These are phyloP conservation scores for Phytophthora hibernalis DNA, from an alignment of 352 stramenopile genomes.

Conservation along the genomic window DNA sequence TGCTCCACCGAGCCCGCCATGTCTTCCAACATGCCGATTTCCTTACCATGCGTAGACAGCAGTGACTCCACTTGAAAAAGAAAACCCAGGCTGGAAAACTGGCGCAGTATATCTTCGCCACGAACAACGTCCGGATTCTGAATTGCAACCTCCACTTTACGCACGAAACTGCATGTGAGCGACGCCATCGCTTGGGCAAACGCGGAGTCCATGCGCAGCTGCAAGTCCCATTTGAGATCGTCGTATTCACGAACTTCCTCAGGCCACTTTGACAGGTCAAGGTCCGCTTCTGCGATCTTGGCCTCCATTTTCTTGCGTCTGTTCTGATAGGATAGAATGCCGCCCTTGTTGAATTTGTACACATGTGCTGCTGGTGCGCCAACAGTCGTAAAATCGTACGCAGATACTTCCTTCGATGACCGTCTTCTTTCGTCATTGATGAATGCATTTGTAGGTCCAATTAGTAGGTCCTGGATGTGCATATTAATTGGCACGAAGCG, in stretches of 20 bases:
- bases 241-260: slow-evolving; percentile 86
- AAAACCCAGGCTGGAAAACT: slow-evolving; percentile 85
- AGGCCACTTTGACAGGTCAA: slow-evolving; percentile 80
- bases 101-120: slow-evolving; percentile 83
- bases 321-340: slow-evolving; percentile 81
- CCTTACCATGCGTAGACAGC: slow-evolving; percentile 95
- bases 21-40: slow-evolving; percentile 96
- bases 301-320: slow-evolving; percentile 85
- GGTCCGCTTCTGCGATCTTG: slow-evolving; percentile 71
- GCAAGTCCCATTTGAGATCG: slow-evolving; percentile 87
- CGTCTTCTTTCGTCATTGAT: slow-evolving; percentile 84
- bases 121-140: slow-evolving; percentile 77
- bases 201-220: slow-evolving; percentile 83
- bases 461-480: slow-evolving; percentile 87
- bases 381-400: slow-evolving; percentile 88
- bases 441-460: slow-evolving; percentile 84
- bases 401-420: slow-evolving; percentile 83
- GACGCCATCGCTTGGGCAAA: slow-evolving; percentile 82
- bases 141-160: slow-evolving; percentile 87
- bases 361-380: slow-evolving; percentile 82
- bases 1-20: slow-evolving; percentile 85
- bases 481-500: slow-evolving; percentile 90
- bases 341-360: slow-evolving; percentile 91
- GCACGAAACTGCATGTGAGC: slow-evolving; percentile 81
- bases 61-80: slow-evolving; percentile 94